These are phyloP conservation scores for Exophiala phaeomuriformis DNA, from an alignment of 2,329 filamentous ascomycete genomes.

Conservation along the genomic window DNA sequence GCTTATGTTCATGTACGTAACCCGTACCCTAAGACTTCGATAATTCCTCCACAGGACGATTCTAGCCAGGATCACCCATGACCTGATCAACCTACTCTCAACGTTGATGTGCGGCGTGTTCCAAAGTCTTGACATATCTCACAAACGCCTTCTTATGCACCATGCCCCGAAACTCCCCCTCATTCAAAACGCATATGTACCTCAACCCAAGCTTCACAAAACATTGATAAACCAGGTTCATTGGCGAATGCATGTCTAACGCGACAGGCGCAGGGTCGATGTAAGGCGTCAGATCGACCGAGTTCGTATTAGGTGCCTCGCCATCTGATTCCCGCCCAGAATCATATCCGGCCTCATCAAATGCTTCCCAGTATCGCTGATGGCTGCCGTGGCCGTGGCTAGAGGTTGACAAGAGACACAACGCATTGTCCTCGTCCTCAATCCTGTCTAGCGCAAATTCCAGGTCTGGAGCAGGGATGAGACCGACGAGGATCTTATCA, in stretches of 20 bases:
- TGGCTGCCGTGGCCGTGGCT: slow-evolving; percentile 40
- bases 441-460: slow-evolving; percentile 87
- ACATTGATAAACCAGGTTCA: slow-evolving; percentile 93
- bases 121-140: slow-evolving; percentile 80
- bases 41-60: no score
- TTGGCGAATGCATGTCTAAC: slow-evolving; percentile 78
- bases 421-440: slow-evolving; percentile 54
- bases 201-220: slow-evolving; percentile 89
- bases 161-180: slow-evolving; percentile 82
- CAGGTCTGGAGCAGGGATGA: slow-evolving; percentile 89
- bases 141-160: slow-evolving; percentile 98
- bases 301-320: slow-evolving; percentile 56
- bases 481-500: slow-evolving; percentile 69
- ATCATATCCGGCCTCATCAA: slow-evolving; percentile 24
- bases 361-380: slow-evolving; percentile 19
- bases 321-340: slow-evolving; percentile 53
- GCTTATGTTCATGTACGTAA: no score
- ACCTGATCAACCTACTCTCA: background rate
- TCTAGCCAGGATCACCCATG: no score
- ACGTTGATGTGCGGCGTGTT: slow-evolving; percentile 41
- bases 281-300: slow-evolving; percentile 79
- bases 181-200: slow-evolving; percentile 80
- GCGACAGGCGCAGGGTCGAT: slow-evolving; percentile 88
- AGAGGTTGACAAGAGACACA: slow-evolving; percentile 74
- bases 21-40: no score